These are phyloP conservation scores for Capsicum pubescens DNA, from an alignment of 257 asterid species.

Conservation along the genomic window DNA sequence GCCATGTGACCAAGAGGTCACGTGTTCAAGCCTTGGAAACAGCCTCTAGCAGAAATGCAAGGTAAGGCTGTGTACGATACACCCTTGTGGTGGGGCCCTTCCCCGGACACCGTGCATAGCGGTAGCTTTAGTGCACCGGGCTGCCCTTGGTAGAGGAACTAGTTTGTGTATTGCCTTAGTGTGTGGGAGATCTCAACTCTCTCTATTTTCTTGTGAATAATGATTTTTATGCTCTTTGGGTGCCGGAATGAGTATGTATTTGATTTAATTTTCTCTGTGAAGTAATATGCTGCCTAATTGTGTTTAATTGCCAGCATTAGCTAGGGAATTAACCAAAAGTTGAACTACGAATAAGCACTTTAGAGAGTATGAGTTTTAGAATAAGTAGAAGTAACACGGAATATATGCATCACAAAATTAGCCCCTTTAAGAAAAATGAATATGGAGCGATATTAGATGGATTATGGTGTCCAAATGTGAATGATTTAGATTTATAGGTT, in stretches of 20 bases:
- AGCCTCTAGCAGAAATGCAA: no score
- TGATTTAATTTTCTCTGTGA: not conserved
- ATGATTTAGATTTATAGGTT: not conserved
- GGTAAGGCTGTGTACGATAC: no score
- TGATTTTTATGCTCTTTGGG: not conserved
- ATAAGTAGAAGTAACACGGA: not conserved
- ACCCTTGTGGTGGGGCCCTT: no score
- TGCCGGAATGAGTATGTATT: not conserved
- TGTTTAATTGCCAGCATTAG: not conserved
- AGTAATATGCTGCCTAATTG: not conserved
- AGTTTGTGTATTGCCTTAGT: not conserved
- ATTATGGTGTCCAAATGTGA: no score
- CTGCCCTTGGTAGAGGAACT: not conserved
- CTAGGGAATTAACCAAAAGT: not conserved
- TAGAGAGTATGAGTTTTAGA: not conserved
- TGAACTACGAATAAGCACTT: not conserved
- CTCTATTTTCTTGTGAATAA: not conserved
- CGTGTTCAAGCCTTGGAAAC: no score
- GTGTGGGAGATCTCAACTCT: not conserved
- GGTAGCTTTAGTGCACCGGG: no score
- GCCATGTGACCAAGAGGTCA: no score
- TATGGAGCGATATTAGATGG: not conserved
- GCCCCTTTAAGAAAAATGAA: not conserved
- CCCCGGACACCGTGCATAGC: no score
- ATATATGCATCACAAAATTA: not conserved